A percentile compares a stretch with the other conserved stretches of the same genome.
These are phyloP conservation scores for Gentiana dahurica DNA, from an alignment of 257 asterid species.

Conservation along the genomic window DNA sequence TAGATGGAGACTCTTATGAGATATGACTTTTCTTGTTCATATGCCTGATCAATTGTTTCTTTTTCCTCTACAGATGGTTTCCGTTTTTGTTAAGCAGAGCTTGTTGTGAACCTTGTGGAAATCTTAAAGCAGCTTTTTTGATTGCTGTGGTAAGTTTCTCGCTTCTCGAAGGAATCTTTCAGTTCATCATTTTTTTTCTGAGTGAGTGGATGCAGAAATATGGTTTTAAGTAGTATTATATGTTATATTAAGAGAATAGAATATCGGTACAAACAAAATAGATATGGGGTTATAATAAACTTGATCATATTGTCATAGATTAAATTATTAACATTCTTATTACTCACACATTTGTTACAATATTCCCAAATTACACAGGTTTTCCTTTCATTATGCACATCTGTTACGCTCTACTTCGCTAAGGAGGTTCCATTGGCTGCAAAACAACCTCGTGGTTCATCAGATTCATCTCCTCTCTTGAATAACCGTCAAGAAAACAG, in stretches of 20 bases:
- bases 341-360: slow-evolving; percentile 16
- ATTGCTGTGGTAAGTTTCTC: slow-evolving; percentile 90
- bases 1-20: too few relatives aligned
- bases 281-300: too few relatives aligned
- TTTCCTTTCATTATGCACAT: slow-evolving; percentile 67
- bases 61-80: slow-evolving; percentile 68
- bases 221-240: neutral
- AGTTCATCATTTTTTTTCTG: neutral
- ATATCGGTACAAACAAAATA: too few relatives aligned
- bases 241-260: neutral
- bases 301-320: neutral
- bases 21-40: too few relatives aligned
- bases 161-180: neutral
- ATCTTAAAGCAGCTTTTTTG: slow-evolving; percentile 98
- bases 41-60: neutral
- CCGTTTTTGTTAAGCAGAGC: slow-evolving; percentile 90
- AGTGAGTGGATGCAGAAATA: too few relatives aligned
- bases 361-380: slow-evolving; percentile 34
- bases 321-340: slow-evolving; percentile 1
- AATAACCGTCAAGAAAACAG: slow-evolving; percentile 36
- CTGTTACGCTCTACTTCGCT: slow-evolving; percentile 85
- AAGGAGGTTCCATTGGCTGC: slow-evolving; percentile 67
- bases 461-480: slow-evolving; percentile 94
- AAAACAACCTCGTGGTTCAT: slow-evolving; percentile 33
- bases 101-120: slow-evolving; percentile 97